Base-by-base conservation (phyloP, 2,329 filamentous ascomycete species). In the Meredithiella fracta region DNA sequence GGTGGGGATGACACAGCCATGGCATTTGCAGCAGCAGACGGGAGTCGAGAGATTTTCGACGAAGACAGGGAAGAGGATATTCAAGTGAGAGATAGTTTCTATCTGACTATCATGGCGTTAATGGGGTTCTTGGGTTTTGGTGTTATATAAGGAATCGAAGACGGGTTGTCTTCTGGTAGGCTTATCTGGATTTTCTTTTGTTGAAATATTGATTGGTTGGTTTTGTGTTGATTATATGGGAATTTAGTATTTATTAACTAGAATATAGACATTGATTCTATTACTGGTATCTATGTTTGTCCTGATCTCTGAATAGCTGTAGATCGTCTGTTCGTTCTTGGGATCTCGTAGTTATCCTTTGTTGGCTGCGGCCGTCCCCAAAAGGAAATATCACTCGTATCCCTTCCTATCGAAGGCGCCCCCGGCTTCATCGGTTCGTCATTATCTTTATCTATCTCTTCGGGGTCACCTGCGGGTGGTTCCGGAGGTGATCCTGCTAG, bases 11-110 rank as follows among this genome's bases (percentile, higher is more conserved):
- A 70, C 81, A 60, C 71, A 75, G 61, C 65, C 80, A 14, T 83
- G 78, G 77, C 77, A 82, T 61, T 69, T 73, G 17, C 80, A 83
- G 63, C 75, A 79, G 56, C 69, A 70, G 40, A 79, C 72, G 56
- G 80, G 80, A 0, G 72, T 75, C 0, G 79, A 83, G 62, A 70
- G 80, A 31, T 83, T 82, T 56, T 73, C 76, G 0, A 69, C 72
- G 1, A 68, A 72, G 49, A 77, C 75, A 0, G 74, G 76, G 1
- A 71, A 71, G 59, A 68, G 73, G 40, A 67, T 80, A 14, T 80
- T 80, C 62, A 76, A 69, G 63, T 77, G 63, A 52, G 50, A 29
- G 37, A 11, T 49, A 25, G 40, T 20, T 20, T 44, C 17, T 8
- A n/a, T 22, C 17, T 44, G 15, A 22, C 2, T 20, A n/a, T 17